Percentiles rank a stretch among this genome's conserved stretches.
phyloP scores from a whole-genome alignment of 2,329 filamentous ascomycete genomes.

The Hortaea werneckii region DNA sequence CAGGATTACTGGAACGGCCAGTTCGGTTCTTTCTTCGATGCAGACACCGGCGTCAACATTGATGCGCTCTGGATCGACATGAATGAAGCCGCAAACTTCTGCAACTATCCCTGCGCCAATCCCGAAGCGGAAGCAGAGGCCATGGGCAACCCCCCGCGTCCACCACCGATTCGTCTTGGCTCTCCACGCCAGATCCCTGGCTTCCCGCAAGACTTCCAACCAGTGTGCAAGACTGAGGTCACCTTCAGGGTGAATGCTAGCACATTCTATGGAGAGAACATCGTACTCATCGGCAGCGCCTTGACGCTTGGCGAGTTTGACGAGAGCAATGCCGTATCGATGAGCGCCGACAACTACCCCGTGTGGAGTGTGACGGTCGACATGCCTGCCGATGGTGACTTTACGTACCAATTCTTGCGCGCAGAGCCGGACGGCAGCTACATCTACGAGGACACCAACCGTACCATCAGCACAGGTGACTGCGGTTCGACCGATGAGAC shows the following conservation, averaged over 20 bases:
- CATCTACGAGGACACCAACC: conserved; percentile 22
- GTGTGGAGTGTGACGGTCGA: conserved; percentile 25
- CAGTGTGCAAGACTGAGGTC: conserved; percentile 28
- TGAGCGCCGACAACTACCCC: conserved; percentile 23
- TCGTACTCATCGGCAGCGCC: conserved; percentile 22
- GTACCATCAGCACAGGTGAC: conserved; percentile 22
- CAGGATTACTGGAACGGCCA: conserved; percentile 61
- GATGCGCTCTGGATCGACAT: conserved; percentile 65
- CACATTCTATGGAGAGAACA: conserved; percentile 28
- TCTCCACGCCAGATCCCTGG: conserved; percentile 57
- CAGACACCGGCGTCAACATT: conserved; percentile 57
- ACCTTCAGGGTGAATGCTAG: conserved; percentile 25
- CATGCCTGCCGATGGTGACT: conserved; percentile 20
- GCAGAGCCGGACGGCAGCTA: conserved; percentile 23
- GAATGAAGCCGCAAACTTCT: conserved; percentile 51
- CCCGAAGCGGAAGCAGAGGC: conserved; percentile 27
- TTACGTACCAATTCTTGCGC: conserved; percentile 25
- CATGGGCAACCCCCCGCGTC: conserved; percentile 47
- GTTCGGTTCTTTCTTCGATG: conserved; percentile 54
- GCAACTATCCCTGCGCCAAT: conserved; percentile 30
- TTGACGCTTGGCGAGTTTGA: conserved; percentile 22
- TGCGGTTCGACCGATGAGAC: conserved; percentile 18
- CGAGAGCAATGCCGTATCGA: conserved; percentile 17
- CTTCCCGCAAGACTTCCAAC: conserved; percentile 59
- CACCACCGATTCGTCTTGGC: conserved; percentile 50